Evolutionary conservation across 169 alveolate species (phyloP), one percentile per base, ranked within the genome.

Genomic region (Plasmodium vinckei): DNA sequence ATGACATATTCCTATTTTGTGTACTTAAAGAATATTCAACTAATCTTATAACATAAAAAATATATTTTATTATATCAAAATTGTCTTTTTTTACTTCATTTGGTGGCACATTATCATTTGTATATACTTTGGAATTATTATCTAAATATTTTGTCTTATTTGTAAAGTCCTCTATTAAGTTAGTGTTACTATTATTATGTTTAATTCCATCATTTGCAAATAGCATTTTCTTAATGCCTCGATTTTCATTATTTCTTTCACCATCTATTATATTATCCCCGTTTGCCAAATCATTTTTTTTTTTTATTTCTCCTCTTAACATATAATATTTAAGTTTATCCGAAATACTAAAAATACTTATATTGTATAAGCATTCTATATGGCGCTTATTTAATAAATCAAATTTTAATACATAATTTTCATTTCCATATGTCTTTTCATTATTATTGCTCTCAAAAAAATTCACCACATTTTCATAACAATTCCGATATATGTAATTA

Each of bases 221-320:
- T 25, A 70, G 19, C 42, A 46, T 69, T 86, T 86, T 70, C 69
- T 86, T 86, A 68, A 86, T 67, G 69, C 71, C 33, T 64, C 75
- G 69, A 49, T 72, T 86, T 70, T 86, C 91, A 86, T 46, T 86
- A 72, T 49, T 57, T 61, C 53, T 69, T 59, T 86, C 91, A 39
- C 70, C 72, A 47, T 49, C 72, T 69, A 33, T 10, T 44, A 39
- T 69, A n/a, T 69, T 47, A 47, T 86, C 91, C 10, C 70, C 91
- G 5, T 51, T 61, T 23, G 12, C 47, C 25, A 10, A 15, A 47
- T 86, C 91, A 59, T 70, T 86, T 27, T 72, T 59, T 60, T 70
- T 86, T 68, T 86, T 86, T 56, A 33, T 51, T 61, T 70, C 91
- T 33, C 91, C 91, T 69, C 91, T 51, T 54, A 86, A 64, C 91